phyloP scores from a whole-genome alignment of 2,329 filamentous ascomycete genomes.

The Neopestalotiopsis clavispora region DNA sequence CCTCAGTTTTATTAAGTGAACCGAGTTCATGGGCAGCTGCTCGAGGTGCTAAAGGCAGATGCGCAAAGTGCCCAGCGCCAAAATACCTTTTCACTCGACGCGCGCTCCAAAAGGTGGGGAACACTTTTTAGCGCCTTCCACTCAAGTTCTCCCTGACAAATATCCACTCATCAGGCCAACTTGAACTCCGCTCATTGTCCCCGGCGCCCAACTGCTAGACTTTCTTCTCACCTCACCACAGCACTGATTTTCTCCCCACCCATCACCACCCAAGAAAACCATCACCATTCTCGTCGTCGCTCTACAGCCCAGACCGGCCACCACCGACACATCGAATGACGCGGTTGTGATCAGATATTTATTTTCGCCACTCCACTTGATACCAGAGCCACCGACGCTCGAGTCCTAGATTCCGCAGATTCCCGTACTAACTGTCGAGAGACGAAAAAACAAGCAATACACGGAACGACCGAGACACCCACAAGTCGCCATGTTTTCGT shows the following conservation, averaged over 20 bases:
- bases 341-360: neutral
- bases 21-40: no score
- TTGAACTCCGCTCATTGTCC: neutral
- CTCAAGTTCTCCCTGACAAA: neutral
- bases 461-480: neutral
- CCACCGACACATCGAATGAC: neutral
- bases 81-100: neutral
- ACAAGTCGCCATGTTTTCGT: conserved; percentile 16
- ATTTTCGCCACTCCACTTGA: neutral
- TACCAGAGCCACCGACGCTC: neutral
- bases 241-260: neutral
- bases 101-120: neutral
- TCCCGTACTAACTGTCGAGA: conserved; percentile 12
- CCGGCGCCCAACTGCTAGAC: neutral
- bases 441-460: neutral
- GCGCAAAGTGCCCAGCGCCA: neutral
- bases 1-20: no score
- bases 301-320: neutral
- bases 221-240: neutral
- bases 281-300: neutral
- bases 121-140: neutral
- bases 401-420: conserved; percentile 5
- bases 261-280: neutral
- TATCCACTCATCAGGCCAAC: neutral
- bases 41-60: no score